Conservation (phyloP, 2,329 filamentous ascomycete genomes). For the Botrytis deweyae region DNA sequence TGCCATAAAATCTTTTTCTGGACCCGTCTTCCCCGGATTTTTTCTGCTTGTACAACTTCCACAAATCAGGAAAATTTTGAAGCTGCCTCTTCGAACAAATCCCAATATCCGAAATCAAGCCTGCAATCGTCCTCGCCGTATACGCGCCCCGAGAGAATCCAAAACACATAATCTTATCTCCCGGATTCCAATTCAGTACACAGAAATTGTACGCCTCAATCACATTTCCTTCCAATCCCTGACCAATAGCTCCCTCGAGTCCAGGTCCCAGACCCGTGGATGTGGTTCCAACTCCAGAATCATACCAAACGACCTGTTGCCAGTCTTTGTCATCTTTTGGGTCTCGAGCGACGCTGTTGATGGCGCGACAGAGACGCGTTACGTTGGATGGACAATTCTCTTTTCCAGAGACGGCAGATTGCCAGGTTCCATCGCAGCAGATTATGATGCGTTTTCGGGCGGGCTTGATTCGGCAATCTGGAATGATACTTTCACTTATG, state of each 20-base stretch:
- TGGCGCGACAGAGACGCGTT: slow-evolving; percentile 9
- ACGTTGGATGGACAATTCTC: slow-evolving; percentile 11
- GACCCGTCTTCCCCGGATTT: neutral
- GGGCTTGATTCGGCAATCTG: neutral
- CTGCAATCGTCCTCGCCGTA: slow-evolving; percentile 40
- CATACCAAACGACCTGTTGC: slow-evolving; percentile 20
- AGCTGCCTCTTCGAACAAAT: neutral
- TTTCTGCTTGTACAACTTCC: neutral
- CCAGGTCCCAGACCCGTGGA: neutral
- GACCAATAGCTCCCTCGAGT: slow-evolving; percentile 10
- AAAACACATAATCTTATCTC: slow-evolving; percentile 24
- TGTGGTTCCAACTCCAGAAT: slow-evolving; percentile 21
- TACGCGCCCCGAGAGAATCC: slow-evolving; percentile 45
- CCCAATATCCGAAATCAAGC: slow-evolving; percentile 26
- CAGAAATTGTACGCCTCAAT: slow-evolving; percentile 43
- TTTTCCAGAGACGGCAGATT: slow-evolving; percentile 9
- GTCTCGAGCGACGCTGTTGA: slow-evolving; percentile 1
- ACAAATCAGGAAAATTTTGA: neutral
- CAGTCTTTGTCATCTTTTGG: neutral
- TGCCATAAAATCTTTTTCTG: neutral
- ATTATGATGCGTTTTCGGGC: slow-evolving; percentile 11
- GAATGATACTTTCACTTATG: neutral
- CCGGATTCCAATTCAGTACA: slow-evolving; percentile 27
- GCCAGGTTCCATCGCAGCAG: slow-evolving; percentile 19
- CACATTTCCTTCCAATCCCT: slow-evolving; percentile 22